A percentile compares a stretch with the other conserved stretches of the same genome.
Conservation (phyloP, 78 protist genomes). For the Dictyostelium intermedium region DNA sequence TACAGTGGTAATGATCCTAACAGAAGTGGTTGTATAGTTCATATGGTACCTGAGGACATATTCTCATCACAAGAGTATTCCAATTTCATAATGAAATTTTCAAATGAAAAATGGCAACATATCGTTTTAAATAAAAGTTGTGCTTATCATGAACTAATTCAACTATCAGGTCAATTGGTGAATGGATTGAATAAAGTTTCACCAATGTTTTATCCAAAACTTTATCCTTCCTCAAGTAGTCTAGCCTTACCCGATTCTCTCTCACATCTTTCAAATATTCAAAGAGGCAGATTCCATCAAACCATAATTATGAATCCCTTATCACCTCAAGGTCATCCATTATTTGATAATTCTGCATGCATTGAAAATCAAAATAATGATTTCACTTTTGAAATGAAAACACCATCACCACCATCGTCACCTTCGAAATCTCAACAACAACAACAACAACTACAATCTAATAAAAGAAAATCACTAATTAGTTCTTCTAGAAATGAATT, state of each 20-base stretch:
- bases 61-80: neutral
- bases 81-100: neutral
- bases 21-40: slow-evolving; percentile 27
- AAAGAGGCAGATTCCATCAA: slow-evolving; percentile 43
- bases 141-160: slow-evolving; percentile 26
- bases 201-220: slow-evolving; percentile 24
- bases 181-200: slow-evolving; percentile 33
- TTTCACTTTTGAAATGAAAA: slow-evolving; percentile 3
- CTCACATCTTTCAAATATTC: neutral
- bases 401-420: neutral
- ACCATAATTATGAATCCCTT: slow-evolving; percentile 19
- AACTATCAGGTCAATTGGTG: slow-evolving; percentile 13
- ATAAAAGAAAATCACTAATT: neutral
- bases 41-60: slow-evolving; percentile 42
- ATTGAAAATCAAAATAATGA: neutral
- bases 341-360: neutral
- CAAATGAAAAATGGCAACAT: slow-evolving; percentile 41
- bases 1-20: neutral
- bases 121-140: slow-evolving; percentile 5
- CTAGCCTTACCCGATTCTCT: neutral
- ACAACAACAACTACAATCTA: neutral
- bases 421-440: neutral
- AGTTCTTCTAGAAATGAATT: neutral
- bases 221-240: neutral
- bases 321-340: neutral